These are phyloP conservation scores for Sonneratia caseolaris DNA, from an alignment of 345 rosid genomes.

Conservation along the genomic window DNA sequence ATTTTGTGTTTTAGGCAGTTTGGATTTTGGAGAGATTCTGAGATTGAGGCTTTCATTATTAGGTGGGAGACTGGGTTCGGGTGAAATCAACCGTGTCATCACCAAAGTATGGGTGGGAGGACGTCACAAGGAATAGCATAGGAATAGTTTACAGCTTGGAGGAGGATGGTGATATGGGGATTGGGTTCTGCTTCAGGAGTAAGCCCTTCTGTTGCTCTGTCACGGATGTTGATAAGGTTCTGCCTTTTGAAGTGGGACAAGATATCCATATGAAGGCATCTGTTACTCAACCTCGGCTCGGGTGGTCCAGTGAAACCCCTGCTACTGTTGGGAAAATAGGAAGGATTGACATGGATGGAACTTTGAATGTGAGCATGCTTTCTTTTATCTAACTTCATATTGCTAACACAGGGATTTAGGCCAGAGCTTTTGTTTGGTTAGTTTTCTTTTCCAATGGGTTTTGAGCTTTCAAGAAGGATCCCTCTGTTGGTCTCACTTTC, in stretches of 20 bases:
- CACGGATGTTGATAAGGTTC: constrained; percentile 85
- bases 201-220: constrained; percentile 87
- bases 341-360: constrained; percentile 94
- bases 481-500: too few relatives aligned
- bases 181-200: constrained; percentile 92
- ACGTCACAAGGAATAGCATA: constrained; percentile 62
- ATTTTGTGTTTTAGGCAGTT: background rate
- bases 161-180: constrained; percentile 87
- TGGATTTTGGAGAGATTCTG: background rate
- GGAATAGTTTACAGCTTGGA: constrained; percentile 91
- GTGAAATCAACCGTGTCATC: constrained; percentile 93
- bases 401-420: background rate
- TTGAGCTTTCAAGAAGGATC: background rate
- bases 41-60: constrained; percentile 9
- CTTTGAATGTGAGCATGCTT: constrained; percentile 65
- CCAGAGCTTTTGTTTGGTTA: background rate
- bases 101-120: constrained; percentile 98
- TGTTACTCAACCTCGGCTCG: constrained; percentile 81
- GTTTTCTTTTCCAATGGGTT: background rate
- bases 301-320: constrained; percentile 95
- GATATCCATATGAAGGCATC: constrained; percentile 74
- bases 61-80: constrained; percentile 98
- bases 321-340: constrained; percentile 81
- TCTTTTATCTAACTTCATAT: background rate
- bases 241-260: constrained; percentile 79